Evolutionary conservation across 768 basidiomycete genomes (phyloP).

Genomic region (Suillus decipiens): DNA sequence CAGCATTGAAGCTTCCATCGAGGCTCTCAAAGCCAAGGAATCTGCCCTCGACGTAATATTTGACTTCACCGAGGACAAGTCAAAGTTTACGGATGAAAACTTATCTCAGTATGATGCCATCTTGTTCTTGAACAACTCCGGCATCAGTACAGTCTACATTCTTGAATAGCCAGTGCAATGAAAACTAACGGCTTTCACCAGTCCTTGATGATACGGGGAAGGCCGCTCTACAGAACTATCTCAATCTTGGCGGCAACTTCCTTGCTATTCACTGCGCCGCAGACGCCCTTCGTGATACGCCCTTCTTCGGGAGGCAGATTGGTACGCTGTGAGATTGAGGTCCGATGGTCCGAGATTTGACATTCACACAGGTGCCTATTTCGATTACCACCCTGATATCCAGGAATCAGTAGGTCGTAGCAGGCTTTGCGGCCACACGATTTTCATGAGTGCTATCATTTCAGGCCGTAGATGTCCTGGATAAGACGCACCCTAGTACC

Average conservation of each 20-base stretch:
- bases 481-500: constrained; percentile 62
- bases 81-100: constrained; percentile 54
- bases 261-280: constrained; percentile 68
- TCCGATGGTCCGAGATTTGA: constrained; percentile 4
- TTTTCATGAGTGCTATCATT: constrained; percentile 13
- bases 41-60: constrained; percentile 54
- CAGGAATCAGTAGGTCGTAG: constrained; percentile 57
- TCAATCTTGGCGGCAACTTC: constrained; percentile 71
- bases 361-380: constrained; percentile 51
- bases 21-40: constrained; percentile 49
- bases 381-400: constrained; percentile 69
- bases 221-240: constrained; percentile 61
- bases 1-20: constrained; percentile 71
- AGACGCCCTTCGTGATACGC: constrained; percentile 57
- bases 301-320: constrained; percentile 58
- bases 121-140: constrained; percentile 69
- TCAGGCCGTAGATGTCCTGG: constrained; percentile 61
- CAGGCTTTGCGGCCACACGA: constrained; percentile 15
- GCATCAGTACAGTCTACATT: constrained; percentile 53
- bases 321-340: constrained; percentile 36
- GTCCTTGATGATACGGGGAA: constrained; percentile 64
- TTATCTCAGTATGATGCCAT: constrained; percentile 63
- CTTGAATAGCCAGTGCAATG: neutral
- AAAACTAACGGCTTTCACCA: constrained; percentile 7
- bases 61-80: constrained; percentile 63